phyloP scores from a whole-genome alignment of 2,329 filamentous ascomycete species.

The Aureobasidium sp. region DNA sequence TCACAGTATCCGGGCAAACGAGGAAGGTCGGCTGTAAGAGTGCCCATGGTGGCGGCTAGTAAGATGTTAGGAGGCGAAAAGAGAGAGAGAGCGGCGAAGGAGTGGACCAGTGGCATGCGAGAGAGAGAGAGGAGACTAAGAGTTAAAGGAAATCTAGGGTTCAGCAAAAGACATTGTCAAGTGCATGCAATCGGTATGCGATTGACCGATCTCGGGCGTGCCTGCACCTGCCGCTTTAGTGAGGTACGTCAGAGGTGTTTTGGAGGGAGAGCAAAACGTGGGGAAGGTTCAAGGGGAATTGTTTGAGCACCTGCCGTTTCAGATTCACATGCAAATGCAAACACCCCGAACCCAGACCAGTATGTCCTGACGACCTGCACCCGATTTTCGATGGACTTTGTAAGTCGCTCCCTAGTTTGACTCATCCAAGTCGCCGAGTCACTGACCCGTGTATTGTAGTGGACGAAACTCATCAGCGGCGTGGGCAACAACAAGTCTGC shows the following conservation, averaged over 20 bases:
- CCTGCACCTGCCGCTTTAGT: background rate
- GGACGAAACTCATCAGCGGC: slow-evolving; percentile 54
- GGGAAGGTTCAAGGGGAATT: background rate
- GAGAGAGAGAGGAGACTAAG: background rate
- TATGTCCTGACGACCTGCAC: background rate
- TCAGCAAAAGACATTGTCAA: background rate
- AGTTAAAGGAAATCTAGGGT: background rate
- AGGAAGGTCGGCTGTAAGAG: slow-evolving; percentile 18
- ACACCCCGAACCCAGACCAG: background rate
- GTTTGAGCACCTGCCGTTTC: background rate
- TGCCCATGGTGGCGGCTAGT: slow-evolving; percentile 18
- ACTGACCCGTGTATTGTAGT: slow-evolving; percentile 31
- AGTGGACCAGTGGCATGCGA: background rate
- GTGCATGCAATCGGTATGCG: background rate
- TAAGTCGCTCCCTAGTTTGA: background rate
- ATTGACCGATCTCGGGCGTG: background rate
- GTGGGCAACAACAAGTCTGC: slow-evolving; percentile 42
- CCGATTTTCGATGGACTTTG: slow-evolving; percentile 15
- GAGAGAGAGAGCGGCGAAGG: background rate
- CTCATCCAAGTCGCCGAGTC: background rate
- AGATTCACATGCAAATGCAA: background rate
- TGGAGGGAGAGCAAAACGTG: background rate
- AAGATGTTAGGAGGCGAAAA: background rate
- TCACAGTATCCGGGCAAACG: slow-evolving; percentile 22
- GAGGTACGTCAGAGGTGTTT: background rate